Percentiles rank a stretch among this genome's conserved stretches.
These are phyloP conservation scores for Plectosphaerella sp. DNA, from an alignment of 2,329 filamentous ascomycete species.

Conservation along the genomic window DNA sequence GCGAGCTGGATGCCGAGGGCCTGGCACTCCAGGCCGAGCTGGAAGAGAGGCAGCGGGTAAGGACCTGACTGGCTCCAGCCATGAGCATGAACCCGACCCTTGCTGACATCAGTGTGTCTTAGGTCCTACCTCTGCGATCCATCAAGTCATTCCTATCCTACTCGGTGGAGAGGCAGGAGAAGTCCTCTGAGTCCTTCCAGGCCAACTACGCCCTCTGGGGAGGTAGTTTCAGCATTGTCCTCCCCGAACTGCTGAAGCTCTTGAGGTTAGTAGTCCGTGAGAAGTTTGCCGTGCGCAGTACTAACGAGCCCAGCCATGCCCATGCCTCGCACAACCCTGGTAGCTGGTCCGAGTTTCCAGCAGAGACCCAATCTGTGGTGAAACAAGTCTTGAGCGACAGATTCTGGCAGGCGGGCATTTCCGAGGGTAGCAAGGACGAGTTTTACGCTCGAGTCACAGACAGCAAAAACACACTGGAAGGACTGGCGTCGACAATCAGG, in stretches of 20 bases:
- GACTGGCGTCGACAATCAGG: constrained; percentile 87
- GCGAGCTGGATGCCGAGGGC: constrained; percentile 74
- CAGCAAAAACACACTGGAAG: constrained; percentile 85
- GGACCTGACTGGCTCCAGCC: constrained; percentile 9
- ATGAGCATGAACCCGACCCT: background rate
- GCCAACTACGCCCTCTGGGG: constrained; percentile 81
- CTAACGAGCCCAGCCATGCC: constrained; percentile 56
- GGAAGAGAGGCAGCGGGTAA: constrained; percentile 66
- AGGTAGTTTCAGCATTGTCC: constrained; percentile 72
- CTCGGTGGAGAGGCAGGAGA: constrained; percentile 84
- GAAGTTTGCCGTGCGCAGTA: background rate
- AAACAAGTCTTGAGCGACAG: constrained; percentile 83
- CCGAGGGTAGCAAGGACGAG: constrained; percentile 89
- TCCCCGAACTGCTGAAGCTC: constrained; percentile 83
- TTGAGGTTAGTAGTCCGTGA: constrained; percentile 50
- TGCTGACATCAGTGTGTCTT: background rate
- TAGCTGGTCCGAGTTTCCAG: constrained; percentile 75
- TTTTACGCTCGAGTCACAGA: constrained; percentile 90
- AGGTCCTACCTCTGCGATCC: constrained; percentile 73
- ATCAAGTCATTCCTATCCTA: constrained; percentile 92
- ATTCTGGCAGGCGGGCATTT: constrained; percentile 98
- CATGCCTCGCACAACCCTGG: constrained; percentile 85
- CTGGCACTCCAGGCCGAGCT: constrained; percentile 74
- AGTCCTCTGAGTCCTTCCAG: constrained; percentile 66
- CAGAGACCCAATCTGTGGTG: constrained; percentile 73